phyloP scores from a whole-genome alignment of 306 rosid species.

The Aeschynomene evenia region DNA sequence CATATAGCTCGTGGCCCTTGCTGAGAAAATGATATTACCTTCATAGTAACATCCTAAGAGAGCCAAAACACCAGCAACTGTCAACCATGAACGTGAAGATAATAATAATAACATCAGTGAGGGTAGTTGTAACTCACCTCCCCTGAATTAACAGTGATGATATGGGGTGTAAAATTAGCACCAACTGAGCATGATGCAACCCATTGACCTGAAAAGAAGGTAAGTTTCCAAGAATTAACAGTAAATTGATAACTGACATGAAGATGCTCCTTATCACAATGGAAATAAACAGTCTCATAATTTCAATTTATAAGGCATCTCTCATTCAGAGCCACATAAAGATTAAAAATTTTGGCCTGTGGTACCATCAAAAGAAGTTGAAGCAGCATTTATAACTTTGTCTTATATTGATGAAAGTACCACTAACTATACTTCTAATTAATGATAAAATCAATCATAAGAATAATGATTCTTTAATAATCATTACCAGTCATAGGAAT shows the following conservation, averaged over 20 bases:
- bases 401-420: background rate
- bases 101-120: too few relatives aligned
- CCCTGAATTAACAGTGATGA: conserved; percentile 85
- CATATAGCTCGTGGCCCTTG: conserved; percentile 94
- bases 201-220: conserved; percentile 66
- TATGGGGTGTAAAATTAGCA: conserved; percentile 93
- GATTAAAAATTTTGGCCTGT: conserved; percentile 1
- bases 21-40: conserved; percentile 94
- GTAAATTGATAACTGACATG: background rate
- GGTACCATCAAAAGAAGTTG: background rate
- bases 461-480: background rate
- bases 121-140: conserved; percentile 61
- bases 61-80: conserved; percentile 25
- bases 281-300: conserved; percentile 1
- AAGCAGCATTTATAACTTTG: background rate
- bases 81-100: conserved; percentile 8
- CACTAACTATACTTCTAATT: background rate
- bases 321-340: background rate
- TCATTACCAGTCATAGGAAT: too few relatives aligned
- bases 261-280: background rate
- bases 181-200: conserved; percentile 83
- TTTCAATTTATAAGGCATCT: conserved; percentile 13
- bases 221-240: background rate
- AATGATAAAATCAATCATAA: background rate
- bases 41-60: conserved; percentile 86